Base-by-base conservation (phyloP, 2,329 filamentous ascomycete genomes). In the Penicillium nordicum region DNA sequence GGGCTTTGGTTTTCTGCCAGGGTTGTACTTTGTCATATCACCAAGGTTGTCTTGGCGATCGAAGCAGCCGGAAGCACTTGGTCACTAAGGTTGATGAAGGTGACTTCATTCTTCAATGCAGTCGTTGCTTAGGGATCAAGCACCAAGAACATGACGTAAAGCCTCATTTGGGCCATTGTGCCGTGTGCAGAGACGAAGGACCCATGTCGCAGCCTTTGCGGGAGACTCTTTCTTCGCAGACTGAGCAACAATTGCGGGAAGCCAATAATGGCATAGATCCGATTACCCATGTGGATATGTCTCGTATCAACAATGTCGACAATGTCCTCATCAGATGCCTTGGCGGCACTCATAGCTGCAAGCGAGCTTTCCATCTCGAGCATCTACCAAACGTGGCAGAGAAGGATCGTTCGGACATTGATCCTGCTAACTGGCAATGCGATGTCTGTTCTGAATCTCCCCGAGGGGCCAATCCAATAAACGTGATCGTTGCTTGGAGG, bases 1-100 rank as follows among this genome's bases (percentile, higher is more conserved):
- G 90, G 0, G 79, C 83, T 38, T 78, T 99, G 25, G 82, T 99
- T 34, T 87, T 88, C 68, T 99, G 94, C 65, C 95, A 99, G 75
- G 94, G 94, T 30, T 99, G 94, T 71, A 91, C 88, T 2, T 79
- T 87, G 46, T 82, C 89, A 0, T 96, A 91, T 64, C 94, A 99
- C 74, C 90, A 89, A 71, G 77, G 76, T 40, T 99, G 94, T 68
- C 80, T 99, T 29, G 92, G 93, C 1, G 79, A 81, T 47, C 84
- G 94, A 48, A 83, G 82, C 50, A 78, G 72, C 12, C 83, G 94
- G 58, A 91, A 96, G n/a, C 94, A 97, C 71, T 77, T 94, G 36
- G 90, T 90, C 10, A 97, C 92, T 25, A 99, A 97, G 71, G 75
- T 97, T 50, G 86, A 80, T 2, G 79, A 88, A 1, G 85, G 88